Percentiles rank a stretch among this genome's conserved stretches.
Conservation (phyloP, 176 grass and related monocot species). For the Neostapfia colusana region DNA sequence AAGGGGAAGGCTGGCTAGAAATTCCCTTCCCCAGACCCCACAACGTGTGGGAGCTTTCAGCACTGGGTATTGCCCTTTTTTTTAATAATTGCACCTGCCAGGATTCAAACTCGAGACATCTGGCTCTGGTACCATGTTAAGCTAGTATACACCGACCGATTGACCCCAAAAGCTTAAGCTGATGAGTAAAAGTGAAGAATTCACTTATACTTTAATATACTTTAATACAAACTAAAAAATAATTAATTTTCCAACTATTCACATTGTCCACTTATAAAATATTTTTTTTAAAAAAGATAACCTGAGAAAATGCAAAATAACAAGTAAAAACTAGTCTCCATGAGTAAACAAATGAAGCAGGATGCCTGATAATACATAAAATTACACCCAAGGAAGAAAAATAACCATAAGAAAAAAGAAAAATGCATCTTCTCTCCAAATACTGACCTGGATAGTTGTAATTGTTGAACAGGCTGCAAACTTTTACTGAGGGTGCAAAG, state of each 20-base stretch:
- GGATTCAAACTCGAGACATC: too few species aligned
- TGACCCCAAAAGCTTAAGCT: too few species aligned
- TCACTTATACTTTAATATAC: too few species aligned
- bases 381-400: constrained; percentile 19
- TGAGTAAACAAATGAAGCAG: not conserved
- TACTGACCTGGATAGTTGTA: constrained; percentile 64
- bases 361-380: not conserved
- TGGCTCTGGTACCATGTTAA: too few species aligned
- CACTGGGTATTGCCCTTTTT: too few species aligned
- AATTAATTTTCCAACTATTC: not conserved
- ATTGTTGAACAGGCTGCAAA: constrained; percentile 54
- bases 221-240: not conserved
- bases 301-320: constrained; percentile 9
- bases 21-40: too few species aligned
- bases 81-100: too few species aligned
- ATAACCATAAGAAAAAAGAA: not conserved
- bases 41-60: too few species aligned
- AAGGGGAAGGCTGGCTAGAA: too few species aligned
- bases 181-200: too few species aligned
- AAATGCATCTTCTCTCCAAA: constrained; percentile 17
- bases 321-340: constrained; percentile 7
- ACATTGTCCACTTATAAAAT: constrained; percentile 11
- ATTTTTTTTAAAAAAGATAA: not conserved
- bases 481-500: constrained; percentile 80
- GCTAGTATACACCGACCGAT: too few species aligned